Percentiles rank a stretch among this genome's conserved stretches.
phyloP scores from a whole-genome alignment of 1,284 basidiomycete genomes.

The Irpex lacteus region DNA sequence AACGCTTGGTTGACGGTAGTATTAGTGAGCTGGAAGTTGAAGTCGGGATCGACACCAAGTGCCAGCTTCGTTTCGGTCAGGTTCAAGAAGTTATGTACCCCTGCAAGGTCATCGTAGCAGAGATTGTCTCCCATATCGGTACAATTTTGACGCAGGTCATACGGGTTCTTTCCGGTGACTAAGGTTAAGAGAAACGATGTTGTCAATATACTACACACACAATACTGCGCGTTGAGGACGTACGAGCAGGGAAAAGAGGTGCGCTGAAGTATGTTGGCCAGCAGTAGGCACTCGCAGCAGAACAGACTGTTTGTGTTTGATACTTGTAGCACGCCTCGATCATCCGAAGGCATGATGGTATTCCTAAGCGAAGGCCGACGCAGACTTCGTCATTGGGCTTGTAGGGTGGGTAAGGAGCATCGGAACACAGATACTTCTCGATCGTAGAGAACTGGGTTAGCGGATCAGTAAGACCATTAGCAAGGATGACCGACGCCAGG shows the following conservation, averaged over 20 bases:
- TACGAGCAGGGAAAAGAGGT: constrained; percentile 1
- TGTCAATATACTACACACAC: constrained; percentile 36
- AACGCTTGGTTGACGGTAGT: constrained; percentile 69
- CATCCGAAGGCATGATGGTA: constrained; percentile 70
- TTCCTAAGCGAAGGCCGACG: constrained; percentile 57
- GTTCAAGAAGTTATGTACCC: constrained; percentile 1
- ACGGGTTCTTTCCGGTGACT: constrained; percentile 73
- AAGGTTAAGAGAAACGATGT: constrained; percentile 16
- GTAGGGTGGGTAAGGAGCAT: constrained; percentile 65
- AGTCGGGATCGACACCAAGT: constrained; percentile 67
- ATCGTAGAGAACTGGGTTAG: constrained; percentile 72
- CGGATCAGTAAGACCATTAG: constrained; percentile 85
- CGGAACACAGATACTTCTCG: constrained; percentile 81
- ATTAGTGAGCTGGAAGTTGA: constrained; percentile 57
- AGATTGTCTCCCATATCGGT: not conserved
- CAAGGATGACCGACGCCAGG: constrained; percentile 77
- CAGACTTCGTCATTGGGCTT: constrained; percentile 70
- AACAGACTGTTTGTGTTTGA: constrained; percentile 57
- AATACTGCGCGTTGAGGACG: not conserved
- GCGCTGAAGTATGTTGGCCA: not conserved
- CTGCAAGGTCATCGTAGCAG: constrained; percentile 12
- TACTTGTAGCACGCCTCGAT: constrained; percentile 64
- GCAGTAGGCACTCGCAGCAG: constrained; percentile 64
- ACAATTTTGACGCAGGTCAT: constrained; percentile 84
- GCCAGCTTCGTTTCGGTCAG: constrained; percentile 59